phyloP scores from a whole-genome alignment of 2,329 filamentous ascomycete species.

The Calonectria multiphialidica region DNA sequence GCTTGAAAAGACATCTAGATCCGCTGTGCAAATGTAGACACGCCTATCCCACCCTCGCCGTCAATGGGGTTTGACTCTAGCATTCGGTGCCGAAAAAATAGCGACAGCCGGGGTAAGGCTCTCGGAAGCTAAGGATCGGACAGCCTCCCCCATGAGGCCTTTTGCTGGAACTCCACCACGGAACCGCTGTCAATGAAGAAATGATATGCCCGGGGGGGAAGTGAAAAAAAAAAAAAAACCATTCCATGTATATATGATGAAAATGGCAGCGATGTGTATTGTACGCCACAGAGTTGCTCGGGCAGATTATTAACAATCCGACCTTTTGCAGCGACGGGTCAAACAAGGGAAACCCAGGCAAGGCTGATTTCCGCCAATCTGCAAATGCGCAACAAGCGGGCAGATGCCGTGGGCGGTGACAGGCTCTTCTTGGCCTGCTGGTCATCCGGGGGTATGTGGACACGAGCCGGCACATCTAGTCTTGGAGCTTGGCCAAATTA shows the following conservation, averaged over 20 bases:
- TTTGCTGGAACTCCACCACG: conserved; percentile 24
- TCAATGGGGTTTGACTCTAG: neutral
- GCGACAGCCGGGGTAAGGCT: conserved; percentile 26
- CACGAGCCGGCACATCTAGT: neutral
- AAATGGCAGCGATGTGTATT: neutral
- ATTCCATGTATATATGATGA: neutral
- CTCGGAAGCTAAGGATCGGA: conserved; percentile 31
- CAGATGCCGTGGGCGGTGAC: neutral
- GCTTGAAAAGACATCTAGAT: conserved; percentile 9
- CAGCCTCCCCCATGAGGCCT: conserved; percentile 22
- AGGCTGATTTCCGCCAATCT: conserved; percentile 5
- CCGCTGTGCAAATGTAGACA: neutral
- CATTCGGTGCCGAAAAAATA: conserved; percentile 34
- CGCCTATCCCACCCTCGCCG: neutral
- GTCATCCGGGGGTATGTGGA: neutral
- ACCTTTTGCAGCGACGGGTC: neutral
- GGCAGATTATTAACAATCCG: neutral
- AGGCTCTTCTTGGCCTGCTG: neutral
- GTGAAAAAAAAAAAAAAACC: neutral
- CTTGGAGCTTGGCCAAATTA: neutral
- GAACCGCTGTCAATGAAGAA: neutral
- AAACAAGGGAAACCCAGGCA: neutral
- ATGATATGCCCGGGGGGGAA: neutral
- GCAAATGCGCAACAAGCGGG: neutral
- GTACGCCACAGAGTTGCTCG: neutral